Conservation (phyloP, 1,284 basidiomycete genomes). For the Pascua guehoae region DNA sequence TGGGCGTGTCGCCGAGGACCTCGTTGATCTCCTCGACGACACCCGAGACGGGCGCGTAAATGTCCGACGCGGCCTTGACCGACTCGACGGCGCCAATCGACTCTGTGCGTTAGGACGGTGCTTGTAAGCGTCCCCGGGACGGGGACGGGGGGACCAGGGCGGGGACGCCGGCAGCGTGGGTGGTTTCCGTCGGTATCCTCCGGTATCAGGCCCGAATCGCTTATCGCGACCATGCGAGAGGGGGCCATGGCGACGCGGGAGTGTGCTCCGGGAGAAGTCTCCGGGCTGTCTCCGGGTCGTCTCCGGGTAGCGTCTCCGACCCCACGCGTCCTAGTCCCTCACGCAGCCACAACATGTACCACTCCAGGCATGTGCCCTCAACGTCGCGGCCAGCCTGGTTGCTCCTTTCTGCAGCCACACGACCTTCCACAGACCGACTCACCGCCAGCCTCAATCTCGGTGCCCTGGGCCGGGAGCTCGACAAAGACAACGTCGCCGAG, state of each 20-base stretch:
- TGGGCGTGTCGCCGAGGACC: constrained; percentile 64
- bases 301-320: not conserved
- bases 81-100: constrained; percentile 94
- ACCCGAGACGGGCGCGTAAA: constrained; percentile 92
- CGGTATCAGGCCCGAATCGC: no score
- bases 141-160: no score
- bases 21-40: constrained; percentile 76
- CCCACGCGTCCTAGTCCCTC: no score
- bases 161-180: no score
- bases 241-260: no score
- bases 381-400: no score
- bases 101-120: constrained; percentile 60
- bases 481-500: constrained; percentile 98
- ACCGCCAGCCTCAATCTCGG: constrained; percentile 74
- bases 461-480: constrained; percentile 75
- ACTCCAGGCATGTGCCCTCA: not conserved
- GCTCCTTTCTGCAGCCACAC: no score
- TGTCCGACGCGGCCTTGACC: constrained; percentile 96
- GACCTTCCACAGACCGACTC: constrained; percentile 24
- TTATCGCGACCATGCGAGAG: no score
- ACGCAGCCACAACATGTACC: not conserved
- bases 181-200: no score
- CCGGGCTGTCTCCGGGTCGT: no score
- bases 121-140: no score
- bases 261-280: no score